Conservation (phyloP, 441 rosid species). For the Aleurites moluccanus region DNA sequence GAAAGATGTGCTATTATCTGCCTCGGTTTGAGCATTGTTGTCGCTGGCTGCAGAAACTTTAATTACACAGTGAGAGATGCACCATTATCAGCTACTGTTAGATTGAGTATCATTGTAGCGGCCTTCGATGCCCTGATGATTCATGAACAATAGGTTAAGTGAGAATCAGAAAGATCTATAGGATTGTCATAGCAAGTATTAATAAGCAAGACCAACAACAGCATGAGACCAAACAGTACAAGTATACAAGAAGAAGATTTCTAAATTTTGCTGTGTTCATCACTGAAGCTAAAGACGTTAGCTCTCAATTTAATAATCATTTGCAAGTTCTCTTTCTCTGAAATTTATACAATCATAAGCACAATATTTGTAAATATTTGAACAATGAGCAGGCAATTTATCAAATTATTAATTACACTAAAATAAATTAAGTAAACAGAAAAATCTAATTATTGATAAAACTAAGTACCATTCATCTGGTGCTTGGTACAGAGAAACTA, state of each 20-base stretch:
- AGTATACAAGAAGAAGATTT: not conserved
- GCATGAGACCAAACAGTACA: not conserved
- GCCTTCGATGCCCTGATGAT: constrained; percentile 84
- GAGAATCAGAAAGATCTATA: not conserved
- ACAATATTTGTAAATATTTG: not conserved
- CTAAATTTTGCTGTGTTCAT: not conserved
- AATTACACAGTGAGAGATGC: constrained; percentile 76
- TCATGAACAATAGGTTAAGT: not conserved
- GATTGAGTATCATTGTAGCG: constrained; percentile 81
- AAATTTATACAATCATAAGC: not conserved
- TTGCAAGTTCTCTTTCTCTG: not conserved
- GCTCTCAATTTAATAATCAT: not conserved
- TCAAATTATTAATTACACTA: not conserved
- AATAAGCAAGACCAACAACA: not conserved
- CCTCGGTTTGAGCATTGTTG: constrained; percentile 67
- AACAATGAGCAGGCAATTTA: too few relatives aligned
- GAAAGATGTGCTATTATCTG: constrained; percentile 59
- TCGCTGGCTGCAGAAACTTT: constrained; percentile 50
- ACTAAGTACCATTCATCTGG: constrained; percentile 79
- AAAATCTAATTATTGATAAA: not conserved
- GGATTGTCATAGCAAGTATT: not conserved
- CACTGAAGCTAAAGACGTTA: not conserved
- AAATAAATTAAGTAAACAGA: not conserved
- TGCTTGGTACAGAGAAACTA: constrained; percentile 78
- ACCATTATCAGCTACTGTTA: constrained; percentile 85